Evolutionary conservation across 1,284 basidiomycete species (phyloP), one percentile per base, ranked within the genome.

Genomic region (Omphalotus olearius): DNA sequence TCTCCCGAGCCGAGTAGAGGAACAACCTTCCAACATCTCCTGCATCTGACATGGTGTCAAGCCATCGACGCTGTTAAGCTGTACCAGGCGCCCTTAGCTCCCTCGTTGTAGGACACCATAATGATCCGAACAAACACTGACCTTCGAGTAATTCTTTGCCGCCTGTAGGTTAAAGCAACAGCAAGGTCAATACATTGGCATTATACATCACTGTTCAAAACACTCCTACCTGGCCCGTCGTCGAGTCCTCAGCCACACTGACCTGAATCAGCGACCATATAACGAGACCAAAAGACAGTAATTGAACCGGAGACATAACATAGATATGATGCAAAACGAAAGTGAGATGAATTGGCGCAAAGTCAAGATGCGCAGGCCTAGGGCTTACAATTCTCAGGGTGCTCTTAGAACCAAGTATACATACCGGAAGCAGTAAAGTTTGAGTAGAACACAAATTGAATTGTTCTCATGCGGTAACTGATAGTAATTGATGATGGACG

Each of bases 11-110:
- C 46, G 30, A 14, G 36, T 42, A 26, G 13, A 13, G 6, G 30
- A 42, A 9, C 54, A 55, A 3, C 18, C 25, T 23, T 45, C 46
- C 18, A 55, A 16, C n/a, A 28, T 28, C 16, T 47, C 30, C 46
- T 46, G 45, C 54, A 55, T 48, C 16, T 52, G 25, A 37, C 54
- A 55, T 10, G 54, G 54, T 6, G 36, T 49, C 18, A 45, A 25
- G 11, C 54, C 54, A n/a, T 52, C 50, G 6, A 28, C 41, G 40
- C 52, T 53, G 17, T 54, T 54, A 17, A 51, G 49, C 51, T 51
- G 44, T 7, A n/a, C 23, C 23, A n/a, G n/a, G n/a, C n/a, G 9
- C 39, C 13, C 16, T 23, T 23, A 23, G 23, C 23, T 23, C 5
- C 33, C 13, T 42, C 28, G n/a, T 38, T 9, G 9, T 14, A 10